Evolutionary conservation across 2,329 filamentous ascomycete species (phyloP).

Genomic region (Claviceps quebecensis): DNA sequence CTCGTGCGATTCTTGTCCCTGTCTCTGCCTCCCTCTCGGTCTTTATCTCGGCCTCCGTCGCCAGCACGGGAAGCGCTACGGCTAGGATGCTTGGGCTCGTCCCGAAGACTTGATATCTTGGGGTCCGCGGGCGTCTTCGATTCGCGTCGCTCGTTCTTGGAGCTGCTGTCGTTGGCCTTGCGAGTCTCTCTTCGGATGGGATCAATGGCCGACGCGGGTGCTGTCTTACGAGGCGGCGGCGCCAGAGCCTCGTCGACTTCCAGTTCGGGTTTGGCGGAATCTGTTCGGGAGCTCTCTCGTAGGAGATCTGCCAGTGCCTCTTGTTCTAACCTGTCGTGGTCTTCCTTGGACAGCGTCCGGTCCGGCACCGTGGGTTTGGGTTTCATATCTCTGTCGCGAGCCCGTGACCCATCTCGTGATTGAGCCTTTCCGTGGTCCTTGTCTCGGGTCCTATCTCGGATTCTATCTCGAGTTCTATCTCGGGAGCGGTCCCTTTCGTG

Average conservation of each 20-base stretch:
- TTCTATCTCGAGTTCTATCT: constrained; percentile 9
- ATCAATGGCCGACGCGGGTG: constrained; percentile 43
- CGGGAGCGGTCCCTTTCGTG: constrained; percentile 12
- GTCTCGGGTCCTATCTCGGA: constrained; percentile 14
- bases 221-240: constrained; percentile 38
- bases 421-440: constrained; percentile 16
- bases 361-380: constrained; percentile 27
- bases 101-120: constrained; percentile 12
- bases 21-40: neutral
- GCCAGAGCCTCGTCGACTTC: constrained; percentile 42
- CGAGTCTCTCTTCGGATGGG: constrained; percentile 34
- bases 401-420: constrained; percentile 17
- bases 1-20: neutral
- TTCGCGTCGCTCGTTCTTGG: constrained; percentile 22
- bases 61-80: constrained; percentile 19
- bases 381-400: constrained; percentile 19
- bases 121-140: constrained; percentile 14
- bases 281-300: constrained; percentile 40
- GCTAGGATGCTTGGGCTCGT: constrained; percentile 17
- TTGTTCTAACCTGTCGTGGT: constrained; percentile 41
- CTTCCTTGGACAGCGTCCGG: constrained; percentile 41
- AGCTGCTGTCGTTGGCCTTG: constrained; percentile 20
- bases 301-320: constrained; percentile 44
- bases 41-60: constrained; percentile 2
- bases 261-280: constrained; percentile 35